Conservation (phyloP, 106 monocot genomes). For the Dendrobium catenatum region DNA sequence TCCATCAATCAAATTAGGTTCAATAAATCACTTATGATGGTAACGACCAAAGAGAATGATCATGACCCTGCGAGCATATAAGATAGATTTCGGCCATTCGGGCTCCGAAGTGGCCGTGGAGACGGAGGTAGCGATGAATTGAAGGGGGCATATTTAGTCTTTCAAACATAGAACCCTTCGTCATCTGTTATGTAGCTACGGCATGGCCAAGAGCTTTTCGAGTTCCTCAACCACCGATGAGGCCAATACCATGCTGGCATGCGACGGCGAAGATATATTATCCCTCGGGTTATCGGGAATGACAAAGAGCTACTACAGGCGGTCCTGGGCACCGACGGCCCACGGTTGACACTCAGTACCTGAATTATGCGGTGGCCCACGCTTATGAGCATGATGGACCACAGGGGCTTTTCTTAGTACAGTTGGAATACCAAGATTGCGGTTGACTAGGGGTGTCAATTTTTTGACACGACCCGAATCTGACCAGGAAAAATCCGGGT, state of each 20-base stretch:
- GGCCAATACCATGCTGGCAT: no score
- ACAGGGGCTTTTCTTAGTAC: conserved; percentile 64
- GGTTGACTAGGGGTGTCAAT: not conserved
- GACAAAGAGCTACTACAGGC: no score
- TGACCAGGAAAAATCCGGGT: no score
- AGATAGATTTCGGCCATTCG: conserved; percentile 18
- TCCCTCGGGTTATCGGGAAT: no score
- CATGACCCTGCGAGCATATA: conserved; percentile 8
- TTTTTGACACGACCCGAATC: no score
- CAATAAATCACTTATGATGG: conserved; percentile 16
- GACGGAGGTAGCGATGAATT: conserved; percentile 28
- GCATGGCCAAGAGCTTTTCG: conserved; percentile 26
- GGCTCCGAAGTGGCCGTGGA: conserved; percentile 33
- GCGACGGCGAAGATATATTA: no score
- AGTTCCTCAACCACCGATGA: no score
- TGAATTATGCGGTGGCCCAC: no score
- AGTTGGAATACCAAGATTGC: conserved; percentile 79
- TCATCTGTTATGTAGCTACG: conserved; percentile 28
- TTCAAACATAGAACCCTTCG: conserved; percentile 22
- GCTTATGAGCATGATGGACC: not conserved
- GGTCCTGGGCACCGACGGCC: no score
- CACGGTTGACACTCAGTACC: no score
- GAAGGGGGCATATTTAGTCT: conserved; percentile 24
- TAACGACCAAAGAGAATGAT: conserved; percentile 19
- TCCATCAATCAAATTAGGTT: not conserved